Percentiles rank a stretch among this genome's conserved stretches.
These are phyloP conservation scores for Gastrodia elata DNA, from an alignment of 106 monocot species.

Conservation along the genomic window DNA sequence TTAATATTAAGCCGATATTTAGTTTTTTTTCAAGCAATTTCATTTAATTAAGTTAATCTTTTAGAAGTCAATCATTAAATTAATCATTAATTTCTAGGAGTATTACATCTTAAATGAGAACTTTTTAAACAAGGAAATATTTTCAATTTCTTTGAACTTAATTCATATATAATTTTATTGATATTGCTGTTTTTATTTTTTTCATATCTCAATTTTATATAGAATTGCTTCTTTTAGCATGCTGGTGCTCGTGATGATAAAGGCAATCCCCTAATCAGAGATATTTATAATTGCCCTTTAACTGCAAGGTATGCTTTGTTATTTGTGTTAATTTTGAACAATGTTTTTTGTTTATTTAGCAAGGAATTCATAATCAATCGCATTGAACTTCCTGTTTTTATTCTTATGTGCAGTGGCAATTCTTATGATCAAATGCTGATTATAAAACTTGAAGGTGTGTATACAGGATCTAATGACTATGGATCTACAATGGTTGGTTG, in stretches of 20 bases:
- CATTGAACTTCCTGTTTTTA: constrained; percentile 5
- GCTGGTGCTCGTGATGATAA: constrained; percentile 91
- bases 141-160: not conserved
- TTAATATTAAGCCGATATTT: too few relatives aligned
- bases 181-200: constrained; percentile 8
- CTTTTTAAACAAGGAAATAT: not conserved
- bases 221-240: constrained; percentile 39
- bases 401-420: constrained; percentile 52
- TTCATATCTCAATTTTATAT: constrained; percentile 6
- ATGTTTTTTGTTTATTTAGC: not conserved
- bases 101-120: not conserved
- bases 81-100: too few relatives aligned
- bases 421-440: constrained; percentile 73
- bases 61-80: too few relatives aligned
- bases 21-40: too few relatives aligned
- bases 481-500: constrained; percentile 85
- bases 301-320: constrained; percentile 62
- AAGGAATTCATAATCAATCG: not conserved
- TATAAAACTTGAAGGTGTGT: constrained; percentile 81
- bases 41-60: too few relatives aligned
- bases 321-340: not conserved
- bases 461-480: constrained; percentile 73
- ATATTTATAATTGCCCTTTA: constrained; percentile 77
- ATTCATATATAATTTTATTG: not conserved
- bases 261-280: constrained; percentile 72